Conservation (phyloP, 148 eudicot species). For the Amaranthus palmeri region DNA sequence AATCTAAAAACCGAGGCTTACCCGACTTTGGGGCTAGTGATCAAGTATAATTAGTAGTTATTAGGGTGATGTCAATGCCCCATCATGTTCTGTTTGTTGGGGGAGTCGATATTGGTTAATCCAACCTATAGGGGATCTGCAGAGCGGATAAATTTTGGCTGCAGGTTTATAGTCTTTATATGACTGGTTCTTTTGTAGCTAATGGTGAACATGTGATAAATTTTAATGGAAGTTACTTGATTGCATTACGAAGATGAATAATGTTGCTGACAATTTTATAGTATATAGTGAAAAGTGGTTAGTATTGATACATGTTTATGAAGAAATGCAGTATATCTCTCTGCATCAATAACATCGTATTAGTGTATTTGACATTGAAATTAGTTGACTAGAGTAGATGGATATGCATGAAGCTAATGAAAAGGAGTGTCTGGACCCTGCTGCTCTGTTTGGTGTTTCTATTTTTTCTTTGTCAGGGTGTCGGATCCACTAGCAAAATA, state of each 20-base stretch:
- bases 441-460: neutral
- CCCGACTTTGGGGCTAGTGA: no score
- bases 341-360: no score
- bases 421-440: neutral
- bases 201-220: neutral
- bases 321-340: neutral
- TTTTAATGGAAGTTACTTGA: neutral
- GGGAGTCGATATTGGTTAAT: no score
- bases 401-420: neutral
- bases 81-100: neutral
- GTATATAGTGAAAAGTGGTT: neutral
- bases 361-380: no score
- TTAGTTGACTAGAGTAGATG: no score
- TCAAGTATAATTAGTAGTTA: no score
- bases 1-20: no score
- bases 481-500: no score
- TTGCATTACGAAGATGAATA: neutral
- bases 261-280: neutral
- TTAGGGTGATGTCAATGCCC: neutral
- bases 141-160: neutral
- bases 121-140: neutral
- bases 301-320: neutral
- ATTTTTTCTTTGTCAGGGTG: neutral
- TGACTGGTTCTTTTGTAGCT: neutral
- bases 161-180: neutral